Base-by-base conservation (phyloP, 208 protist genomes). In the Leishmania amazonensis region DNA sequence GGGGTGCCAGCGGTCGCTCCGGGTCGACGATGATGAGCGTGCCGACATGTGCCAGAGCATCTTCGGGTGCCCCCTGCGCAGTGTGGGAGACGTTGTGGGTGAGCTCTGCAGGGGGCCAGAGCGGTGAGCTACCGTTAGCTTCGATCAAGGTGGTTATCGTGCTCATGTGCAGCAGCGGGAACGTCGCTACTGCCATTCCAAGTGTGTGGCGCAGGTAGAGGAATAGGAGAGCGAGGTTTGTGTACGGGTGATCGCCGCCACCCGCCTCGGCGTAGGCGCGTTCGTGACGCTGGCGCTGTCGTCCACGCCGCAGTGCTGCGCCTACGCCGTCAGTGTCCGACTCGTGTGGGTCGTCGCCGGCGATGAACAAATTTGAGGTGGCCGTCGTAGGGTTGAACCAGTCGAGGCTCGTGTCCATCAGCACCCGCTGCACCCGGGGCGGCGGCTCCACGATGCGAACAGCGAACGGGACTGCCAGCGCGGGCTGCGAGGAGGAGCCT, bases 211-310 rank as follows among this genome's bases (percentile, higher is more conserved):
- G 81, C 45, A 97, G 78, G 83, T 88, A 85, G 2, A 92, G 80
- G 76, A 92, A 98, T 5, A 99, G 72, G 7, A 93, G 85, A 11
- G 87, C 87, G 76, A 98, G 97, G 81, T 99, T 99, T 42, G 98
- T 99, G 91, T 99, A 93, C 0, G 93, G 84, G 85, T 99, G 98
- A 85, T 99, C 99, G 75, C 98, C 98, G 51, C 95, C 93, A 87
- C 2, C 45, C n/a, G 91, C 95, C 81, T 99, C 99, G 35, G 99
- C 89, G 78, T 89, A 88, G 42, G 76, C 71, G 57, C 68, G 58
- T 5, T 47, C 28, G 49, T 45, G 51, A 19, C 40, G 17, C 53
- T 76, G 75, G 7, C 57, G 21, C 9, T 21, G 38, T 35, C 11
- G 38, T 15, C 45, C 72, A 62, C 72, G 51, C 24, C 19, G 72